Percentiles rank a stretch among this genome's conserved stretches.
These are phyloP conservation scores for Yarrowia alimentaria DNA, from an alignment of 805 yeast genomes.

Conservation along the genomic window DNA sequence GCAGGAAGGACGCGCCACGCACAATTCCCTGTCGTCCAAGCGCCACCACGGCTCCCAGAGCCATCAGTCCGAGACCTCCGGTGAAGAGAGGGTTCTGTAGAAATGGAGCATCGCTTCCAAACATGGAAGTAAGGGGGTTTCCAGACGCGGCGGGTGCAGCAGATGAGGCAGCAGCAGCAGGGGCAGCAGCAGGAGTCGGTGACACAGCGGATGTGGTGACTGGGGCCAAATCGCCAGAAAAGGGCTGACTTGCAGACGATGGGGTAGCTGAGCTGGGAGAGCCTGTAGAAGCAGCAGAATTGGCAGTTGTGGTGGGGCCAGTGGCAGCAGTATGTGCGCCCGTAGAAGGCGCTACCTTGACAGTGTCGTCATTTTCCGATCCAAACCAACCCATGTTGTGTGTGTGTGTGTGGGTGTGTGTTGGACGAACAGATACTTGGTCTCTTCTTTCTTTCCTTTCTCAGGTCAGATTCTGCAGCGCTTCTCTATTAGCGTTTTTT, in stretches of 20 bases:
- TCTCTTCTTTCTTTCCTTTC: no score
- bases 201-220: background rate
- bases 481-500: no score
- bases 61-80: constrained; percentile 97
- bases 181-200: background rate
- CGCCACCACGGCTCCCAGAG: constrained; percentile 86
- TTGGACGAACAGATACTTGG: no score
- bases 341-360: background rate
- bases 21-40: constrained; percentile 66
- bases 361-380: background rate
- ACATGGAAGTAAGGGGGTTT: background rate
- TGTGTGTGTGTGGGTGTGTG: background rate
- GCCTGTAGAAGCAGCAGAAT: background rate
- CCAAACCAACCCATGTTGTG: constrained; percentile 24
- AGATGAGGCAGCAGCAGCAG: background rate
- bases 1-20: constrained; percentile 62
- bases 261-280: no score
- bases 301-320: background rate
- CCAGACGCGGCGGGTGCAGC: no score
- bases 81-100: constrained; percentile 90
- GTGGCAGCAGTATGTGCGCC: background rate
- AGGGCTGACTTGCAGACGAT: no score
- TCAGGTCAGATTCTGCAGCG: no score
- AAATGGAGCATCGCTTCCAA: constrained; percentile 12
- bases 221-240: background rate